Percentiles rank a stretch among this genome's conserved stretches.
Conservation (phyloP, 257 asterid species). For the Linaria vulgaris region DNA sequence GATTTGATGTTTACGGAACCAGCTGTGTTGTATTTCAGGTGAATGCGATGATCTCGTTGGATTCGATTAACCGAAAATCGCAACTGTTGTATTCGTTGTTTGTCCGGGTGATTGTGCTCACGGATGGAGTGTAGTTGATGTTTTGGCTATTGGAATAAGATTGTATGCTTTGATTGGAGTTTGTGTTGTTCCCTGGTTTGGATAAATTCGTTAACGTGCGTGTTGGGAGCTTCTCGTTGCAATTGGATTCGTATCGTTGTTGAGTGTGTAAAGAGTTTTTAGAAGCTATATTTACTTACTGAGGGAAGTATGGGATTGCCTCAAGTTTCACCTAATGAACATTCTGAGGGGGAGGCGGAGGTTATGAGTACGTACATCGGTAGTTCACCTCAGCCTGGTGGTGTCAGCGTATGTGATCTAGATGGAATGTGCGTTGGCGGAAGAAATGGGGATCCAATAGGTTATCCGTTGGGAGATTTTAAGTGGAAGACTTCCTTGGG, state of each 20-base stretch:
- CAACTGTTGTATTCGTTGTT: not conserved
- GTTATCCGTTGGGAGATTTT: constrained; percentile 45
- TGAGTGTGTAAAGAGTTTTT: constrained; percentile 16
- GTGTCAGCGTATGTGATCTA: constrained; percentile 27
- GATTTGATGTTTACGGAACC: constrained; percentile 7
- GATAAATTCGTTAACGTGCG: constrained; percentile 3
- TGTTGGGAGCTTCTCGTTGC: constrained; percentile 1
- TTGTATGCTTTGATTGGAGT: constrained; percentile 10
- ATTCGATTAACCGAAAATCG: not conserved
- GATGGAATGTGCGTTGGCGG: constrained; percentile 33
- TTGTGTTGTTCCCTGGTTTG: constrained; percentile 9
- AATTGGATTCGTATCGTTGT: not conserved
- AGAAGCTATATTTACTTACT: constrained; percentile 3
- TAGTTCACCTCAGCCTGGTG: constrained; percentile 32
- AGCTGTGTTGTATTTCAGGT: constrained; percentile 28
- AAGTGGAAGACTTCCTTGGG: constrained; percentile 36
- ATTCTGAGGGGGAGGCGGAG: constrained; percentile 38
- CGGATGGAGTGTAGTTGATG: constrained; percentile 18
- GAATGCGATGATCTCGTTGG: constrained; percentile 13
- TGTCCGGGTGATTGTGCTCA: constrained; percentile 12
- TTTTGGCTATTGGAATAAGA: constrained; percentile 15
- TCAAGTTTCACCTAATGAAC: constrained; percentile 49
- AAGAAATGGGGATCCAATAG: constrained; percentile 32
- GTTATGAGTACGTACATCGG: constrained; percentile 33
- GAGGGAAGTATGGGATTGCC: constrained; percentile 63